A percentile compares a stretch with the other conserved stretches of the same genome.
phyloP scores from a whole-genome alignment of 257 asterid genomes.

The Parsonsia alboflavescens region DNA sequence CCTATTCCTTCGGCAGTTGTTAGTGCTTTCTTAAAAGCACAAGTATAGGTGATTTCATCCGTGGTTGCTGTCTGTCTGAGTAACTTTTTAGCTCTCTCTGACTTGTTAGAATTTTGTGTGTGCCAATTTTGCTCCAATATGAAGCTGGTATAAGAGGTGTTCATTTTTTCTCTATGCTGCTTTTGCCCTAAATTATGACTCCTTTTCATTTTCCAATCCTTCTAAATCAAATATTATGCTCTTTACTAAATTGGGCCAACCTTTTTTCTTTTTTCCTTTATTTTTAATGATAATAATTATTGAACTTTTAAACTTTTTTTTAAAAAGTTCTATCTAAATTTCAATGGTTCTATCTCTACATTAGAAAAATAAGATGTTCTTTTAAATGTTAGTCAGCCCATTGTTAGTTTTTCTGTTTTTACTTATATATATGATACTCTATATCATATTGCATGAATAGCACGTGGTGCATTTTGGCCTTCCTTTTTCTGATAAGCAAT shows the following conservation, averaged over 20 bases:
- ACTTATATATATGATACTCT: neutral
- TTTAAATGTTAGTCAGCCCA: neutral
- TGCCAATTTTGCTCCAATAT: neutral
- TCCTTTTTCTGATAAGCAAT: neutral
- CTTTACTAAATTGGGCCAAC: neutral
- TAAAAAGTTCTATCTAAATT: too few species aligned
- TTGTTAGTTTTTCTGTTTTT: neutral
- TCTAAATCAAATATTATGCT: neutral
- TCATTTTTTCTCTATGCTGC: neutral
- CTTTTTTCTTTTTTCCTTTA: neutral
- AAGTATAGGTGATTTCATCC: too few species aligned
- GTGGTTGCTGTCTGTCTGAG: neutral
- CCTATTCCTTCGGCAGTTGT: neutral
- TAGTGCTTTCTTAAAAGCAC: too few species aligned
- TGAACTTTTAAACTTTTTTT: too few species aligned
- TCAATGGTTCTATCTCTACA: neutral
- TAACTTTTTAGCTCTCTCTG: neutral
- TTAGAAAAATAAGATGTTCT: neutral
- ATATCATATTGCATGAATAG: neutral
- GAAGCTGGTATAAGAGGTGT: neutral
- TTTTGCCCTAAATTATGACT: neutral
- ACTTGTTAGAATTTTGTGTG: neutral
- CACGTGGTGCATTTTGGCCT: neutral
- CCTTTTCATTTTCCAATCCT: neutral
- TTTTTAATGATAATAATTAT: neutral